Percentiles rank a stretch among this genome's conserved stretches.
Conservation (phyloP, 2,329 filamentous ascomycete species). For the Mariannaea sp. region DNA sequence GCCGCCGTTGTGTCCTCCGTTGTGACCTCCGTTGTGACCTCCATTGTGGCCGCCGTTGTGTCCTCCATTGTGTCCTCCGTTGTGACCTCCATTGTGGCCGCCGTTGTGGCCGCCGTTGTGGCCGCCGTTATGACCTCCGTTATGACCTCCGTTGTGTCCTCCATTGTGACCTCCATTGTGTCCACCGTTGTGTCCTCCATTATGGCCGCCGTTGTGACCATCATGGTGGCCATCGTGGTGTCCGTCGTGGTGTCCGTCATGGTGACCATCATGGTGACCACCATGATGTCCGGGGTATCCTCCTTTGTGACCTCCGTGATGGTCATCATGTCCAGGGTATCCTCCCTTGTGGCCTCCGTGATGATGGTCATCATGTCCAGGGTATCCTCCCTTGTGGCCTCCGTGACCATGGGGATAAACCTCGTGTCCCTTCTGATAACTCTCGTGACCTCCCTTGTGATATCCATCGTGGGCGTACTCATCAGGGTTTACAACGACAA, state of each 20-base stretch:
- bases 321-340: neutral
- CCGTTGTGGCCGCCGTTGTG: neutral
- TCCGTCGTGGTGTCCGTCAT: neutral
- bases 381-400: neutral
- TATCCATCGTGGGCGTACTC: too few species aligned
- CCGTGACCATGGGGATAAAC: neutral
- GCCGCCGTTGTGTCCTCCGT: neutral
- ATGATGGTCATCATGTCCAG: neutral
- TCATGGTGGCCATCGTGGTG: neutral
- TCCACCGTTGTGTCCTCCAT: neutral
- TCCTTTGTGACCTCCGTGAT: neutral
- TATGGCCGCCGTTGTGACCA: too few species aligned
- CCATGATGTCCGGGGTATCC: neutral
- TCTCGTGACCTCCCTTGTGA: too few species aligned
- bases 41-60: neutral
- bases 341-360: neutral
- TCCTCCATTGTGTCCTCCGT: too few species aligned
- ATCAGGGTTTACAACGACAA: conserved; percentile 5
- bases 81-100: neutral
- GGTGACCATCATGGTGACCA: neutral
- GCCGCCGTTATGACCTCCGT: neutral
- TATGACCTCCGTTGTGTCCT: neutral
- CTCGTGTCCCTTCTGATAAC: neutral
- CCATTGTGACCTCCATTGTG: too few species aligned
- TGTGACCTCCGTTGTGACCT: too few species aligned